These are phyloP conservation scores for Cubamyces sp. DNA, from an alignment of 768 basidiomycete species.

Conservation along the genomic window DNA sequence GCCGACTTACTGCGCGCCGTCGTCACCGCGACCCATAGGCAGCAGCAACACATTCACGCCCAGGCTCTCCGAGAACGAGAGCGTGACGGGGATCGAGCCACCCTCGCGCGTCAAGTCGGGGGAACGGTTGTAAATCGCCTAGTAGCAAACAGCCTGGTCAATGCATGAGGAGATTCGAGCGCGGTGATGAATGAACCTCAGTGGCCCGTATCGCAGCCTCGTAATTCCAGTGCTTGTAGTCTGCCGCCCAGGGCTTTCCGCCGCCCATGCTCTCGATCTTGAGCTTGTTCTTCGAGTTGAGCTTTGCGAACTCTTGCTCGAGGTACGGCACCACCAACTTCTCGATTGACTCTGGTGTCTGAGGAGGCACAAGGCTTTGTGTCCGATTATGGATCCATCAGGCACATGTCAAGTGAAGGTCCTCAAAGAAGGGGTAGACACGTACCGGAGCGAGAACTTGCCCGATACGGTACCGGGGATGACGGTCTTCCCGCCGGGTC, in stretches of 20 bases:
- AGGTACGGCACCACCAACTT: constrained; percentile 74
- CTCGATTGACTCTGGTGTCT: constrained; percentile 73
- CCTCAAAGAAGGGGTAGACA: not conserved
- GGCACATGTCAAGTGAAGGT: not conserved
- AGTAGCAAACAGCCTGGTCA: not conserved
- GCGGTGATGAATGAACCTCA: constrained; percentile 47
- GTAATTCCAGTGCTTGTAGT: constrained; percentile 91
- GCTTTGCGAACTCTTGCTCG: constrained; percentile 81
- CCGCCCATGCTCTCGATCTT: constrained; percentile 72
- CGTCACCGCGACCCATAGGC: constrained; percentile 94
- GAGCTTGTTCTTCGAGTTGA: constrained; percentile 84
- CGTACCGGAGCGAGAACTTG: constrained; percentile 90
- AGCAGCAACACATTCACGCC: constrained; percentile 86
- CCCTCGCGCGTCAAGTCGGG: constrained; percentile 90
- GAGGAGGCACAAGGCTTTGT: constrained; percentile 82
- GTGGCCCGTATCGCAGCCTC: constrained; percentile 86
- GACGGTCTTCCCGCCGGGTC: constrained; percentile 85
- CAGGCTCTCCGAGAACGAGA: constrained; percentile 90
- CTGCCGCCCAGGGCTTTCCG: constrained; percentile 91
- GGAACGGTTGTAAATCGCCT: constrained; percentile 65
- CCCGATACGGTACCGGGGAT: constrained; percentile 89
- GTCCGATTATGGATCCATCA: not conserved
- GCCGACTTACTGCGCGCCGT: constrained; percentile 82
- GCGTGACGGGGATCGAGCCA: constrained; percentile 92
- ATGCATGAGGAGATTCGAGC: not conserved